Evolutionary conservation across 805 yeast species (phyloP).

Genomic region (Wickerhamomyces queroliae): DNA sequence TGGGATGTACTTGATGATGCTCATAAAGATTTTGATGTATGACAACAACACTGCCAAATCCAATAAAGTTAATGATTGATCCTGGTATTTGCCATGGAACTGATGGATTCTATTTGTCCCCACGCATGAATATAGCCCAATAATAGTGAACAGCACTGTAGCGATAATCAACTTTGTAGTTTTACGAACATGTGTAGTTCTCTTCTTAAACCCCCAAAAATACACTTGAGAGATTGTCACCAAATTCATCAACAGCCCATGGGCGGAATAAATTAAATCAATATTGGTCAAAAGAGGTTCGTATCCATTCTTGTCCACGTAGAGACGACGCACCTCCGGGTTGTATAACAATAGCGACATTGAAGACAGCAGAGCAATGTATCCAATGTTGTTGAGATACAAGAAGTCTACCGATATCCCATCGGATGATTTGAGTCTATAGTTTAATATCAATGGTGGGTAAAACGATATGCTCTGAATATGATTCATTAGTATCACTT

Average conservation of each 20-base stretch:
- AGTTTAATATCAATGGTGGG: conserved; percentile 40
- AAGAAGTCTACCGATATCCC: conserved; percentile 46
- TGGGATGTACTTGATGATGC: conserved; percentile 58
- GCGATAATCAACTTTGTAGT: conserved; percentile 16
- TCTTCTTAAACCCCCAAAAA: conserved; percentile 21
- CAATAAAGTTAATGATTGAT: conserved; percentile 18
- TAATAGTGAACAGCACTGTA: conserved; percentile 1
- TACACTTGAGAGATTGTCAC: conserved; percentile 35
- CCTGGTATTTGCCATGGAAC: conserved; percentile 1
- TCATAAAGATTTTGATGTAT: conserved; percentile 40
- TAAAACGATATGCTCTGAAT: conserved; percentile 41
- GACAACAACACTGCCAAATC: conserved; percentile 30
- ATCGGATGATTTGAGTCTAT: conserved; percentile 34
- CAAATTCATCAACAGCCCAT: conserved; percentile 37
- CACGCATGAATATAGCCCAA: conserved; percentile 7
- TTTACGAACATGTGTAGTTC: conserved; percentile 11
- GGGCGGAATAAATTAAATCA: conserved; percentile 42
- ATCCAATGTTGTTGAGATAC: conserved; percentile 41
- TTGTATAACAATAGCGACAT: conserved; percentile 36
- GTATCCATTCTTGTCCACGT: conserved; percentile 24
- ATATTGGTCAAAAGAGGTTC: conserved; percentile 36
- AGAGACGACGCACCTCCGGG: conserved; percentile 25
- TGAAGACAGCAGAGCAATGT: conserved; percentile 36
- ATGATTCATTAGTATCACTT: conserved; percentile 1
- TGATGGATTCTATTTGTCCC: conserved; percentile 7